Percentiles rank a stretch among this genome's conserved stretches.
These are phyloP conservation scores for Alternaria postmessia DNA, from an alignment of 2,329 filamentous ascomycete genomes.

Conservation along the genomic window DNA sequence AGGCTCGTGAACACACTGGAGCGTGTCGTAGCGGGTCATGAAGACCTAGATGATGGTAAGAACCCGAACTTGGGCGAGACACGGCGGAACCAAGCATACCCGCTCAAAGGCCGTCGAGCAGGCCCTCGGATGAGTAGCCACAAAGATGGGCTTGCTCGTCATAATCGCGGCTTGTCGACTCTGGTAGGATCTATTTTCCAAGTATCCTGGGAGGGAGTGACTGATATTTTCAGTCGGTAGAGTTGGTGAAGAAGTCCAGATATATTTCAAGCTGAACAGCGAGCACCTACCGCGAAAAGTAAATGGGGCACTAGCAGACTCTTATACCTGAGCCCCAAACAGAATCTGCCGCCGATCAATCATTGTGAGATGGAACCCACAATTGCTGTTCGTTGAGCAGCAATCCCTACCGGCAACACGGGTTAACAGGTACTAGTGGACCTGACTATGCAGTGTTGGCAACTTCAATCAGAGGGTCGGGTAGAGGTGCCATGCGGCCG, in stretches of 20 bases:
- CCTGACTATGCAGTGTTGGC: conserved; percentile 18
- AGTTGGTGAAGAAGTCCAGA: conserved; percentile 27
- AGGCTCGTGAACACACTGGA: conserved; percentile 90
- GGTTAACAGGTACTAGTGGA: conserved; percentile 29
- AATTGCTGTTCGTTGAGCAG: conserved; percentile 34
- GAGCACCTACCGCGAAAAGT: conserved; percentile 29
- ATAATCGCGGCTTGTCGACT: conserved; percentile 55
- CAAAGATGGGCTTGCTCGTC: conserved; percentile 85
- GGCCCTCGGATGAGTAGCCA: conserved; percentile 90
- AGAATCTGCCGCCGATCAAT: conserved; percentile 14
- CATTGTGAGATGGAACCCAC: conserved; percentile 29
- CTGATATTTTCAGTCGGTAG: background rate
- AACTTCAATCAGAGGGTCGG: conserved; percentile 21
- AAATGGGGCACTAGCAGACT: conserved; percentile 31
- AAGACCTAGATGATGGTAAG: conserved; percentile 67
- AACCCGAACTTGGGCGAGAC: background rate
- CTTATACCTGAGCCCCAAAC: conserved; percentile 29
- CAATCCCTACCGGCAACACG: conserved; percentile 22
- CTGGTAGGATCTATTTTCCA: conserved; percentile 34
- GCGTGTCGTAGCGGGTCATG: conserved; percentile 86
- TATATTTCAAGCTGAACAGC: conserved; percentile 39
- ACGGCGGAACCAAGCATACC: conserved; percentile 60
- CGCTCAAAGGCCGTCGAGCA: conserved; percentile 98
- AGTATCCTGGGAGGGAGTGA: conserved; percentile 25
- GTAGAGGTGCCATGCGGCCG: conserved; percentile 11